phyloP scores from a whole-genome alignment of 306 rosid species.

The Corylus avellana region DNA sequence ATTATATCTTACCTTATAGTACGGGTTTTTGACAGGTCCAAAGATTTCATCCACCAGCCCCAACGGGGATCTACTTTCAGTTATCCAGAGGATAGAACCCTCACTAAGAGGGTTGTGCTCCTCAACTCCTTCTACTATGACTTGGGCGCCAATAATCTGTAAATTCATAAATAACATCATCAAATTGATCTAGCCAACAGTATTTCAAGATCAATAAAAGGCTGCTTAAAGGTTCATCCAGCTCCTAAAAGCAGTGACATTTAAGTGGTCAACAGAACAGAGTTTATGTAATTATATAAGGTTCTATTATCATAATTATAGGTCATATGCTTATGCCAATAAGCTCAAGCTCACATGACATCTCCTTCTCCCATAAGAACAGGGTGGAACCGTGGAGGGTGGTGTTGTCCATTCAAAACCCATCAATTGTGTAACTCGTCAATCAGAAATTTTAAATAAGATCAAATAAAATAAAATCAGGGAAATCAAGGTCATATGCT shows the following conservation, averaged over 20 bases:
- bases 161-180: slow-evolving; percentile 25
- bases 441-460: neutral
- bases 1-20: slow-evolving; percentile 77
- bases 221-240: slow-evolving; percentile 10
- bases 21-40: slow-evolving; percentile 90
- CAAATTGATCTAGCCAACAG: slow-evolving; percentile 23
- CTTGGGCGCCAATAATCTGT: slow-evolving; percentile 69
- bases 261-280: neutral
- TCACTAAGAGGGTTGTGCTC: slow-evolving; percentile 84
- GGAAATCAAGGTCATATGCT: neutral
- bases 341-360: neutral
- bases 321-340: neutral
- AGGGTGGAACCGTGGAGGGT: neutral
- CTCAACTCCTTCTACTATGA: slow-evolving; percentile 81
- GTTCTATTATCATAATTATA: neutral
- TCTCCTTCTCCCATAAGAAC: neutral
- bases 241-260: slow-evolving; percentile 10
- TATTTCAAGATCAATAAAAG: slow-evolving; percentile 3
- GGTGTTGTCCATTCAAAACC: neutral
- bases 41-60: slow-evolving; percentile 90
- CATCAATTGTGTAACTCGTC: neutral
- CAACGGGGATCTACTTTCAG: slow-evolving; percentile 63
- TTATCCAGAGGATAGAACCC: slow-evolving; percentile 89
- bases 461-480: neutral
- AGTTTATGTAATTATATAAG: neutral